Evolutionary conservation across 2,329 filamentous ascomycete species (phyloP).

Genomic region (Fusarium tricinctum): DNA sequence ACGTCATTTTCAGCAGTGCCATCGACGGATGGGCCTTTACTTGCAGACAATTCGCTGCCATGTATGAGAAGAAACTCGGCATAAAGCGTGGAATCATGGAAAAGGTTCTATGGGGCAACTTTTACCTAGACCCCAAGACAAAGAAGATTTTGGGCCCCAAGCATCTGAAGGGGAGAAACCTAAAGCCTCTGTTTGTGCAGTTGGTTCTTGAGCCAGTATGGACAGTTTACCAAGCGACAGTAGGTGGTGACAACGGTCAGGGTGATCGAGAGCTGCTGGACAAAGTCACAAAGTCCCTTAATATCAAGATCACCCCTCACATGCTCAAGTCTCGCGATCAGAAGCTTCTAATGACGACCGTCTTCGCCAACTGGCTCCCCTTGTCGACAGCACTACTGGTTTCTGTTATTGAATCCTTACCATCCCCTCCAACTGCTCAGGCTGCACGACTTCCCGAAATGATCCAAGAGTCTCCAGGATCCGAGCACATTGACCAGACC

Average conservation of each 20-base stretch:
- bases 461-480: slow-evolving; percentile 83
- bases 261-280: slow-evolving; percentile 87
- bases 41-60: slow-evolving; percentile 88
- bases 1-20: slow-evolving; percentile 98
- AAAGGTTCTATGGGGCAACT: slow-evolving; percentile 97
- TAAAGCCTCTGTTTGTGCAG: slow-evolving; percentile 98
- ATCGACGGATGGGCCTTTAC: slow-evolving; percentile 99
- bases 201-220: slow-evolving; percentile 95
- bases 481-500: slow-evolving; percentile 74
- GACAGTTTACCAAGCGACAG: slow-evolving; percentile 94
- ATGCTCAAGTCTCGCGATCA: slow-evolving; percentile 87
- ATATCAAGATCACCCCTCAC: slow-evolving; percentile 86
- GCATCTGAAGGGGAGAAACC: slow-evolving; percentile 88
- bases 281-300: slow-evolving; percentile 94
- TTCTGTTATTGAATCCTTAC: slow-evolving; percentile 92
- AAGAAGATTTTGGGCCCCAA: slow-evolving; percentile 92
- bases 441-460: slow-evolving; percentile 83
- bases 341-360: slow-evolving; percentile 83
- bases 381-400: slow-evolving; percentile 93
- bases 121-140: slow-evolving; percentile 95
- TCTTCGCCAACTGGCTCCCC: slow-evolving; percentile 92
- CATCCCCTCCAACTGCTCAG: slow-evolving; percentile 85
- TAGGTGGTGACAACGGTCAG: slow-evolving; percentile 83
- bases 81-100: slow-evolving; percentile 91
- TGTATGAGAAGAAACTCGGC: slow-evolving; percentile 97